These are phyloP conservation scores for Trichoderma oligosporum DNA, from an alignment of 2,329 filamentous ascomycete species.

Conservation along the genomic window DNA sequence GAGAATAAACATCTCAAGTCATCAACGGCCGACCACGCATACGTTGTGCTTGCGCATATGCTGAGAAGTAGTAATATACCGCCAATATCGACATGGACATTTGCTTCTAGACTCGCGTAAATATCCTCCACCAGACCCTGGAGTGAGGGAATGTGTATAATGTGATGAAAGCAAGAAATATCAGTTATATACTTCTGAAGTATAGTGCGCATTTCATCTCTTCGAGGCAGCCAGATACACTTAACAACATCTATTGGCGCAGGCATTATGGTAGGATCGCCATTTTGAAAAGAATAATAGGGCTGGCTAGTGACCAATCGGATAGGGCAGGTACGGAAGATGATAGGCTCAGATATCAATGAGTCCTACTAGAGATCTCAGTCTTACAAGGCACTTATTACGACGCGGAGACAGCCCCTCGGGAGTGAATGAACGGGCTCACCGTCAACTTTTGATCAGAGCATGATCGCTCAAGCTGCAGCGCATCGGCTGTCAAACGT, in stretches of 20 bases:
- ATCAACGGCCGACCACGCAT: slow-evolving; percentile 32
- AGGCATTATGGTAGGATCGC: slow-evolving; percentile 23
- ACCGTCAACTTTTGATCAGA: slow-evolving; percentile 31
- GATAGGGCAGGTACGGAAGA: slow-evolving; percentile 34
- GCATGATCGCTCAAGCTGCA: slow-evolving; percentile 33
- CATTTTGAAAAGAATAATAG: slow-evolving; percentile 32
- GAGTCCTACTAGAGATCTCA: slow-evolving; percentile 27
- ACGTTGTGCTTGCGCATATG: slow-evolving; percentile 32
- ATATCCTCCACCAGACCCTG: slow-evolving; percentile 30
- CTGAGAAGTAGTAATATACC: slow-evolving; percentile 29
- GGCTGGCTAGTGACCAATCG: slow-evolving; percentile 32
- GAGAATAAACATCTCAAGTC: slow-evolving; percentile 28
- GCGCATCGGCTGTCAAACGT: slow-evolving; percentile 33
- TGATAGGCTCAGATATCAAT: slow-evolving; percentile 30
- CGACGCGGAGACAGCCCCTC: slow-evolving; percentile 7
- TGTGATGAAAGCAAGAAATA: slow-evolving; percentile 33
- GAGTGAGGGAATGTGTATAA: slow-evolving; percentile 31
- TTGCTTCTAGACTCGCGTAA: slow-evolving; percentile 30
- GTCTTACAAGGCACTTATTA: slow-evolving; percentile 8
- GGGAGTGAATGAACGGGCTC: slow-evolving; percentile 21
- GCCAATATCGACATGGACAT: slow-evolving; percentile 25
- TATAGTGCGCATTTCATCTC: slow-evolving; percentile 31
- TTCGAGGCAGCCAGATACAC: slow-evolving; percentile 35
- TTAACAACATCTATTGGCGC: slow-evolving; percentile 30
- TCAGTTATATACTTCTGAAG: slow-evolving; percentile 31